Conservation (phyloP, 2,329 filamentous ascomycete genomes). For the Ustilaginoidea virens region DNA sequence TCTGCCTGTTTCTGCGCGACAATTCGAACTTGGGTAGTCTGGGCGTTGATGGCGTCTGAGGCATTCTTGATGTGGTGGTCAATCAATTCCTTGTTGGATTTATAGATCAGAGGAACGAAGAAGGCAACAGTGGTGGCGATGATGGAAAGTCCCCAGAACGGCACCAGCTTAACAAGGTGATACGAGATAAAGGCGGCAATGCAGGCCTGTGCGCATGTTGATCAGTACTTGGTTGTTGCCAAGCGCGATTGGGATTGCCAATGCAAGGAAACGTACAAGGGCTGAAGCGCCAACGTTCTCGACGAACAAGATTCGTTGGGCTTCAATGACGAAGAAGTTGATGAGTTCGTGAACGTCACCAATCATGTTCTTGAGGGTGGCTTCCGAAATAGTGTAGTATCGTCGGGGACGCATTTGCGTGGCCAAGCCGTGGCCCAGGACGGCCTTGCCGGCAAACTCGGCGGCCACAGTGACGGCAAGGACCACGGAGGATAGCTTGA, state of each 20-base stretch:
- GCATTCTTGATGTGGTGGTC: constrained; percentile 45
- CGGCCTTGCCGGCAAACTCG: constrained; percentile 44
- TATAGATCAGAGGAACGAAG: constrained; percentile 48
- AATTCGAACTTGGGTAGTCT: constrained; percentile 46
- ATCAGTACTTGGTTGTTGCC: constrained; percentile 7
- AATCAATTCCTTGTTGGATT: constrained; percentile 53
- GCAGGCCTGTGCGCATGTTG: constrained; percentile 31
- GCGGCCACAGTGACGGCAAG: constrained; percentile 44
- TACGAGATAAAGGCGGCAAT: constrained; percentile 48
- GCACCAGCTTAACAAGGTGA: constrained; percentile 53
- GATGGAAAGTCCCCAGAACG: constrained; percentile 52
- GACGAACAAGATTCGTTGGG: constrained; percentile 51
- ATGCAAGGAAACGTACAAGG: constrained; percentile 31
- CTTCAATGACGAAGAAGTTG: constrained; percentile 59
- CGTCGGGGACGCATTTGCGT: constrained; percentile 50
- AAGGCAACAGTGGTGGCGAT: constrained; percentile 44
- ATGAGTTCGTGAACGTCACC: constrained; percentile 51
- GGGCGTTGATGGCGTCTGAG: constrained; percentile 41
- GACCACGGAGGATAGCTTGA: constrained; percentile 50
- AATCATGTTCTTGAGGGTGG: constrained; percentile 44
- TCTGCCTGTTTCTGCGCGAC: constrained; percentile 49
- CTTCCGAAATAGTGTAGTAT: constrained; percentile 51
- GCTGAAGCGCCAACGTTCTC: constrained; percentile 48
- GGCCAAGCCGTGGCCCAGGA: constrained; percentile 45
- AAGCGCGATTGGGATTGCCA: constrained; percentile 6